Evolutionary conservation across 2,329 filamentous ascomycete species (phyloP).

Genomic region (Aspergillus quadricinctus): DNA sequence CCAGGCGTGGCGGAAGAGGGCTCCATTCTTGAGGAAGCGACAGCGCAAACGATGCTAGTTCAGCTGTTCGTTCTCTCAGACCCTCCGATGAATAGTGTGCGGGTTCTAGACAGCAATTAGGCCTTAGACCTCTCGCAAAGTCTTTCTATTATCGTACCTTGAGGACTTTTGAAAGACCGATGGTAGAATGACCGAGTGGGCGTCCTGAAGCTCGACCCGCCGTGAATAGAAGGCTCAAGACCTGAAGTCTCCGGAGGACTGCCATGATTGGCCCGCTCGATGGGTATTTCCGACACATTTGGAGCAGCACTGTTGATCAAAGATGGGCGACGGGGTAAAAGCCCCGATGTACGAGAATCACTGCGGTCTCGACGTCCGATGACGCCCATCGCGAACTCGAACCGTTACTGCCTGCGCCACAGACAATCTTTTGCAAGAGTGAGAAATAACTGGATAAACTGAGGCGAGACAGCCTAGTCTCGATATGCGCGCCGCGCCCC

Average conservation of each 20-base stretch:
- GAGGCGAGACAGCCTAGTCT: not conserved
- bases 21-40: conserved; percentile 40
- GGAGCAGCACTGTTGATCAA: conserved; percentile 18
- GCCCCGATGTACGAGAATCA: conserved; percentile 24
- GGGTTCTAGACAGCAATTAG: conserved; percentile 52
- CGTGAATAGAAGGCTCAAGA: conserved; percentile 25
- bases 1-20: conserved; percentile 25
- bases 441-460: not conserved
- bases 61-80: conserved; percentile 81
- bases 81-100: conserved; percentile 68
- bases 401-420: not conserved
- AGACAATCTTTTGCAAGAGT: not conserved
- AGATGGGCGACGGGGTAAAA: conserved; percentile 20
- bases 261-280: conserved; percentile 27
- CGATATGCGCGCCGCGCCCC: not conserved
- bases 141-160: conserved; percentile 26
- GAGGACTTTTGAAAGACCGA: conserved; percentile 39
- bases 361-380: conserved; percentile 26
- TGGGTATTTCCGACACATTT: conserved; percentile 18
- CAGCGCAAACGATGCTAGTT: conserved; percentile 77
- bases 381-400: conserved; percentile 21
- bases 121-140: conserved; percentile 1
- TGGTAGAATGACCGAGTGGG: conserved; percentile 44
- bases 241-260: conserved; percentile 23
- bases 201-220: conserved; percentile 34